These are phyloP conservation scores for Kalmanozyma brasiliensis DNA, from an alignment of 1,284 basidiomycete genomes.

Conservation along the genomic window DNA sequence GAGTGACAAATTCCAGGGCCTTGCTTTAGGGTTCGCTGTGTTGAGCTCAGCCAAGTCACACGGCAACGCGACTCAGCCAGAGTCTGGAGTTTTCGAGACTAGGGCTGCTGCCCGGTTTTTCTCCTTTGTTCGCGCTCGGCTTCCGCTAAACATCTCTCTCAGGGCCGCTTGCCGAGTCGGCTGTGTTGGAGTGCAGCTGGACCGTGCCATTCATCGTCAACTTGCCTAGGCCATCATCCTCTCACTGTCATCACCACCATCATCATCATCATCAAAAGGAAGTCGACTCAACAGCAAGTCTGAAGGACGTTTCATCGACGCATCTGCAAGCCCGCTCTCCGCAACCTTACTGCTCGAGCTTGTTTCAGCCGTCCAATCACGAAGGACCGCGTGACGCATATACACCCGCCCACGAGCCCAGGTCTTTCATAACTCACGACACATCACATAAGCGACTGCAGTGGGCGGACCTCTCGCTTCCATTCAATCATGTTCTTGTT, in stretches of 20 bases:
- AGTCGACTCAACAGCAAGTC: too few relatives aligned
- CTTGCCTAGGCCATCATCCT: not conserved
- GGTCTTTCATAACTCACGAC: not conserved
- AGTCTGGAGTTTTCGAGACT: not conserved
- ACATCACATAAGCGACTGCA: not conserved
- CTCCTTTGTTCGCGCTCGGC: not conserved
- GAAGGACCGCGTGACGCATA: not conserved
- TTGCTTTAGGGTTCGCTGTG: too few relatives aligned
- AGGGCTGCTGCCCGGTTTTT: not conserved
- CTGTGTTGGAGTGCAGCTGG: not conserved
- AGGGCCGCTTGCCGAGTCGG: not conserved
- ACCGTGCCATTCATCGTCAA: conserved; percentile 1
- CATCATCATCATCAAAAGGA: not conserved
- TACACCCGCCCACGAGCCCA: not conserved
- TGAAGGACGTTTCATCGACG: too few relatives aligned
- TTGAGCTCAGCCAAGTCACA: too few relatives aligned
- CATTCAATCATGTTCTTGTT: conserved; percentile 31
- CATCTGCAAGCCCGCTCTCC: too few relatives aligned
- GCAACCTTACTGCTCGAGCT: not conserved
- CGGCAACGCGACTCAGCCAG: not conserved
- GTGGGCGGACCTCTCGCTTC: not conserved
- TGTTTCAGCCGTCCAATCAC: not conserved
- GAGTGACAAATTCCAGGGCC: too few relatives aligned
- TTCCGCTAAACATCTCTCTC: not conserved
- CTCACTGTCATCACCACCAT: not conserved